Evolutionary conservation across 345 rosid genomes (phyloP).

Genomic region (Raphanus raphanistrum): DNA sequence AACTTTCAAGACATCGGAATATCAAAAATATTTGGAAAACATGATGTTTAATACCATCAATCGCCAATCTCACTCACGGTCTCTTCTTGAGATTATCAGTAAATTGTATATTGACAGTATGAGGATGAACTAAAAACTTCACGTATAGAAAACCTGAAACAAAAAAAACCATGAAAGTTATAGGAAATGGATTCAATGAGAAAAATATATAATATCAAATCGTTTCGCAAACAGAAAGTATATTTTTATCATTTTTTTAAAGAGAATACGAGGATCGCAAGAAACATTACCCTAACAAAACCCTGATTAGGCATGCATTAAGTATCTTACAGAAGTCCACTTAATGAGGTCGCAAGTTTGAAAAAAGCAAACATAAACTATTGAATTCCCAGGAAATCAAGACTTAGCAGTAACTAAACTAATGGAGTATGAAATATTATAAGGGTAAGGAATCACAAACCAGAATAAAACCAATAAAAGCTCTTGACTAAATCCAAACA

Average conservation of each 20-base stretch:
- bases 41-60: not conserved
- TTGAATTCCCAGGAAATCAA: not conserved
- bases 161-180: not conserved
- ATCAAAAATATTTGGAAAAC: not conserved
- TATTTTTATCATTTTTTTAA: too few relatives aligned
- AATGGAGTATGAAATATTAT: not conserved
- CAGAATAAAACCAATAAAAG: not conserved
- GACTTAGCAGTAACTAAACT: not conserved
- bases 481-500: not conserved
- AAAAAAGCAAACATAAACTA: not conserved
- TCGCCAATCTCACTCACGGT: not conserved
- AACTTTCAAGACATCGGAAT: constrained; percentile 46
- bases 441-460: not conserved
- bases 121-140: not conserved
- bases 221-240: constrained; percentile 17
- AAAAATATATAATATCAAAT: not conserved
- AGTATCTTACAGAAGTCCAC: not conserved
- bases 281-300: not conserved
- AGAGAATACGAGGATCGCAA: not conserved
- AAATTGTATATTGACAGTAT: not conserved
- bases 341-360: not conserved
- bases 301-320: not conserved
- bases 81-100: not conserved
- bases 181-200: not conserved
- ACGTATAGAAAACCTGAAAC: not conserved